Evolutionary conservation across 176 grass and related monocot species (phyloP), one percentile per base, ranked within the genome.

Genomic region (Areca catechu): DNA sequence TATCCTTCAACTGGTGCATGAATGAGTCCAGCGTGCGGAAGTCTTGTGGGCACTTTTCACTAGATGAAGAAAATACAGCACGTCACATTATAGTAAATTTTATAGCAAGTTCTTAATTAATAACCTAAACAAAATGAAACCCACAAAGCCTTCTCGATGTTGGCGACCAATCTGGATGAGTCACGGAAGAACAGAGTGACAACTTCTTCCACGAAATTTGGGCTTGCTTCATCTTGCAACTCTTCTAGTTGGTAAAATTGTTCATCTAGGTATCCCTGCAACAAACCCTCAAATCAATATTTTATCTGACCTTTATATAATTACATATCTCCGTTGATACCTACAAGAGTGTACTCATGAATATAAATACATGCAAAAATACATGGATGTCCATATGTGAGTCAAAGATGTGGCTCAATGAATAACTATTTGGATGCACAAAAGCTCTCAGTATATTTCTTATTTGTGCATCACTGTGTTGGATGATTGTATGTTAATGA

Each of bases 201-300:
- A 10, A 98, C 93, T 86, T 98, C 93, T 78, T 98, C 84, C 0
- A 84, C 69, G 76, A 98, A 98, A 74, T 98, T 92, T 72, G 87
- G 93, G 66, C 84, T 98, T 69, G 62, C 69, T 62, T 98, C 93
- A 71, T 98, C 93, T 62, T 98, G 84, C 74, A 92, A 82, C 52
- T 98, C 93, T 75, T 98, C 93, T 54, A 98, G 71, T 67, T 92
- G 87, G 72, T 76, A 58, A 70, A 98, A 98, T 22, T 98, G 93
- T 69, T 98, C 93, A 63, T 98, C 93, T 24, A 98, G 71, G 81
- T 80, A 85, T 5, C 87, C 93, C 93, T 98, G 83, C 24, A 61
- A 70, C 57, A 9, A 59, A 43, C 9, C 18, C 47, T 70, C 17
- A 69, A 51, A 23, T 77, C 25, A 43, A 16, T 54, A 59, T 48